These are phyloP conservation scores for Rhinocladiella similis DNA, from an alignment of 2,329 filamentous ascomycete species.

Conservation along the genomic window DNA sequence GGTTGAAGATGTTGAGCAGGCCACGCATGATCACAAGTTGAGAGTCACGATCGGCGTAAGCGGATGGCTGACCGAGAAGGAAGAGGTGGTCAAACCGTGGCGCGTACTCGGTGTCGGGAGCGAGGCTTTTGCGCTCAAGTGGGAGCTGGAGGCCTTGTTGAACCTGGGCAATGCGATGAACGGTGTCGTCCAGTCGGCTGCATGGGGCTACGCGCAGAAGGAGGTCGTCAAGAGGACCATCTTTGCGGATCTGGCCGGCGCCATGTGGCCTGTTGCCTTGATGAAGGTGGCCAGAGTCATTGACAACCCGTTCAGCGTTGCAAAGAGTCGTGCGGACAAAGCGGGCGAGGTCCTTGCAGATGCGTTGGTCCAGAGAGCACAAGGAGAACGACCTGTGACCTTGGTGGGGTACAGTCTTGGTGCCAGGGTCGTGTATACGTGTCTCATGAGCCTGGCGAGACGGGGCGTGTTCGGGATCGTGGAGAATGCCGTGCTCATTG, in stretches of 20 bases:
- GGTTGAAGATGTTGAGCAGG: slow-evolving; percentile 43
- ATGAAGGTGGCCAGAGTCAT: slow-evolving; percentile 67
- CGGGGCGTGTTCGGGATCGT: slow-evolving; percentile 79
- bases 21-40: slow-evolving; percentile 59
- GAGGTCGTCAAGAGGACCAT: slow-evolving; percentile 75
- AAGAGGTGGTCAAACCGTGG: slow-evolving; percentile 78
- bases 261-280: slow-evolving; percentile 69
- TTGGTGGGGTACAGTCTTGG: slow-evolving; percentile 81
- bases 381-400: slow-evolving; percentile 78
- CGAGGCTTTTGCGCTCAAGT: slow-evolving; percentile 81
- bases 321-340: slow-evolving; percentile 75
- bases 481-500: slow-evolving; percentile 80
- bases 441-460: slow-evolving; percentile 73
- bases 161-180: slow-evolving; percentile 78
- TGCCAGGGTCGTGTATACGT: slow-evolving; percentile 78
- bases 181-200: slow-evolving; percentile 72
- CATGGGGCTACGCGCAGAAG: slow-evolving; percentile 74
- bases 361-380: slow-evolving; percentile 76
- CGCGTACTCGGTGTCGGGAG: slow-evolving; percentile 68
- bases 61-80: slow-evolving; percentile 74
- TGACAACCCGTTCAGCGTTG: slow-evolving; percentile 80
- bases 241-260: slow-evolving; percentile 66
- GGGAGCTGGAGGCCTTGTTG: slow-evolving; percentile 75
- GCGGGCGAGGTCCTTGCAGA: slow-evolving; percentile 78
- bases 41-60: slow-evolving; percentile 80